These are phyloP conservation scores for Aureobasidium sp. DNA, from an alignment of 2,329 filamentous ascomycete genomes.

Conservation along the genomic window DNA sequence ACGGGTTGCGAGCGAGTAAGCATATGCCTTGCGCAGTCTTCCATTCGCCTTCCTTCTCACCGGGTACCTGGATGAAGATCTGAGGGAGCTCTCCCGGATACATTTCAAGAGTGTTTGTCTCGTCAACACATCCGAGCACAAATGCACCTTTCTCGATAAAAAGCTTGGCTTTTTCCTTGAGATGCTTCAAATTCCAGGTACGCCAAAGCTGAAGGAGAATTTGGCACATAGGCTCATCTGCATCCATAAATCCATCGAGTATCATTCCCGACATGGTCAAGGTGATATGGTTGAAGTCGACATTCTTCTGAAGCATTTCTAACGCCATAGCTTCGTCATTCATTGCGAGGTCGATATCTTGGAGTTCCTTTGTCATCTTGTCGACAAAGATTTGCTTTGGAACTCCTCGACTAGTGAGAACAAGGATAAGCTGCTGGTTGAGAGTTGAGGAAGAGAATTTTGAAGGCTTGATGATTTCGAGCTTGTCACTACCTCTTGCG, in stretches of 20 bases:
- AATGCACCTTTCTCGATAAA: conserved; percentile 76
- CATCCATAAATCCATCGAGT: conserved; percentile 65
- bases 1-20: conserved; percentile 83
- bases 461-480: conserved; percentile 82
- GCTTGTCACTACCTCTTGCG: conserved; percentile 51
- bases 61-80: conserved; percentile 78
- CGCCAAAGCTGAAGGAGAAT: conserved; percentile 78
- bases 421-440: conserved; percentile 81
- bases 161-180: conserved; percentile 90
- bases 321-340: conserved; percentile 55
- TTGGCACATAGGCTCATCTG: conserved; percentile 69
- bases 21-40: conserved; percentile 58
- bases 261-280: conserved; percentile 68
- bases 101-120: conserved; percentile 60
- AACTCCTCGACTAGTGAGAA: conserved; percentile 74
- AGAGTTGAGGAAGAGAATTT: conserved; percentile 68
- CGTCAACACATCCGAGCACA: conserved; percentile 80
- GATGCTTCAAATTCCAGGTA: conserved; percentile 76
- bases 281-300: conserved; percentile 80
- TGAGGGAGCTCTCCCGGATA: conserved; percentile 57
- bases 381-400: conserved; percentile 54
- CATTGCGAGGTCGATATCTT: conserved; percentile 63
- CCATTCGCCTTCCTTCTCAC: conserved; percentile 25
- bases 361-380: conserved; percentile 61
- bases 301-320: conserved; percentile 59